phyloP scores from a whole-genome alignment of 106 monocot species.

The Narthecium ossifragum region DNA sequence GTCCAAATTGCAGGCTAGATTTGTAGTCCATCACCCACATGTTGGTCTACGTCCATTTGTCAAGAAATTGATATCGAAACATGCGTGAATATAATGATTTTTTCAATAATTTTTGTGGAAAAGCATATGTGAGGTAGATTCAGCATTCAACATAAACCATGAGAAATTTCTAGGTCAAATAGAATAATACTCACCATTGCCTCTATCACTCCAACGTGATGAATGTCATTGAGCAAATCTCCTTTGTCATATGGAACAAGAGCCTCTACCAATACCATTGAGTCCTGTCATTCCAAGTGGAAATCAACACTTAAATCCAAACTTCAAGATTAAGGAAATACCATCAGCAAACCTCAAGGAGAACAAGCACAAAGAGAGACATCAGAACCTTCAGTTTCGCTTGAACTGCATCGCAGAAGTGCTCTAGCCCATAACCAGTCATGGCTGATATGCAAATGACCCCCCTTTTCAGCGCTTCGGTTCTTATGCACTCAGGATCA shows the following conservation, averaged over 20 bases:
- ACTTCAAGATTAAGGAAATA: background rate
- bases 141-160: background rate
- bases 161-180: background rate
- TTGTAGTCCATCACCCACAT: background rate
- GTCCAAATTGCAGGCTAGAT: background rate
- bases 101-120: background rate
- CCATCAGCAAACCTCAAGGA: background rate
- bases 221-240: slow-evolving; percentile 81
- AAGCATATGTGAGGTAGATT: background rate
- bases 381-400: slow-evolving; percentile 57
- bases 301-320: slow-evolving; percentile 2
- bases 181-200: slow-evolving; percentile 50
- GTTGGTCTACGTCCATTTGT: background rate
- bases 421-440: slow-evolving; percentile 65
- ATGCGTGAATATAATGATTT: no score
- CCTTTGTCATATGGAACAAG: slow-evolving; percentile 84
- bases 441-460: slow-evolving; percentile 83
- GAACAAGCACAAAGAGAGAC: background rate
- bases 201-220: slow-evolving; percentile 84
- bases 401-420: slow-evolving; percentile 82
- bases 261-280: slow-evolving; percentile 77
- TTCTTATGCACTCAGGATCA: slow-evolving; percentile 50
- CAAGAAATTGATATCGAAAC: no score
- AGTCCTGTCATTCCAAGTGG: slow-evolving; percentile 36
- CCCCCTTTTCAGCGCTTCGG: slow-evolving; percentile 53